These are phyloP conservation scores for Bretschneidera sinensis DNA, from an alignment of 345 rosid genomes.

Conservation along the genomic window DNA sequence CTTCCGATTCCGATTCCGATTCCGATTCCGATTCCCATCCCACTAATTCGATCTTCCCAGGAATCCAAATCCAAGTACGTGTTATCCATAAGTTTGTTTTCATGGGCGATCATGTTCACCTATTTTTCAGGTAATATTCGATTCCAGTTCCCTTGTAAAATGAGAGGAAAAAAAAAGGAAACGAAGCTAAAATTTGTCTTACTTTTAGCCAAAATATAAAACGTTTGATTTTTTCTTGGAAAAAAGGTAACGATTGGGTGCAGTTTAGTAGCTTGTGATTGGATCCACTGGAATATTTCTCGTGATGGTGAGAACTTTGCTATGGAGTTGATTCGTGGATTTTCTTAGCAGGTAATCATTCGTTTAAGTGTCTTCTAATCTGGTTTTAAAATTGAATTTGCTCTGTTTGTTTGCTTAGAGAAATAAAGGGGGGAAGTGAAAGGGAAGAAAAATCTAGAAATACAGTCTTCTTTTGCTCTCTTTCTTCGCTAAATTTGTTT, in stretches of 20 bases:
- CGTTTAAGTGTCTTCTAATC: neutral
- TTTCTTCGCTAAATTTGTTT: no score
- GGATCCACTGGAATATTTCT: constrained; percentile 32
- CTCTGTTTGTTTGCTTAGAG: constrained; percentile 14
- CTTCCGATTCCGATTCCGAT: no score
- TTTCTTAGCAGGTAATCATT: constrained; percentile 29
- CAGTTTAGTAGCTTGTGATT: constrained; percentile 21
- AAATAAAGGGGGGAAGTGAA: constrained; percentile 8
- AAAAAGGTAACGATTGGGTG: constrained; percentile 13
- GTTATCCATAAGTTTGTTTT: neutral
- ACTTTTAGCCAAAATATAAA: neutral
- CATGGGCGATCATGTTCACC: constrained; percentile 26
- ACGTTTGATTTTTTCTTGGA: constrained; percentile 1
- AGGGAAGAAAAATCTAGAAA: neutral
- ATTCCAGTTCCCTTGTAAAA: constrained; percentile 7
- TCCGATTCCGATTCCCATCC: constrained; percentile 14
- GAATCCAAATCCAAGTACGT: constrained; percentile 15
- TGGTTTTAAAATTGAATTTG: neutral
- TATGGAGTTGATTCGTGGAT: constrained; percentile 12
- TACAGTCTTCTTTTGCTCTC: no score
- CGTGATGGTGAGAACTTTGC: constrained; percentile 15
- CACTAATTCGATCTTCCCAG: constrained; percentile 7
- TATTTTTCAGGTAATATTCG: constrained; percentile 26
- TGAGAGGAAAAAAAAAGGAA: neutral
- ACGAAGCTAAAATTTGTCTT: neutral